Base-by-base conservation (phyloP, 192 early-diverging fungal species). In the Funneliformis mosseae region DNA sequence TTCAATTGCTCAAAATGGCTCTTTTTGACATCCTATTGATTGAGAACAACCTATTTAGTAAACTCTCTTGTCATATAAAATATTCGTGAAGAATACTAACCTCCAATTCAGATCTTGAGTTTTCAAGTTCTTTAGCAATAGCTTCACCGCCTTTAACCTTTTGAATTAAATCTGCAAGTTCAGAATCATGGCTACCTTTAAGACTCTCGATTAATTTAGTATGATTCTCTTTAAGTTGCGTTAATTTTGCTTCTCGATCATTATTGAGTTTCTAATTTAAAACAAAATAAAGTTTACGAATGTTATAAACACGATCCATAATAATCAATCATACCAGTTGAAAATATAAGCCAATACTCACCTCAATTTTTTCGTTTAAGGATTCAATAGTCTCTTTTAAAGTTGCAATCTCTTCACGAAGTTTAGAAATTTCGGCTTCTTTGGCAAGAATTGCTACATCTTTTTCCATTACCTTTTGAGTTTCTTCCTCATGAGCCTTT, bases 401-500 rank as follows among this genome's bases (percentile, higher is more conserved):
- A n/a, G 23, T 28, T 1, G 68, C 28, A 23, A 48, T 45, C 41
- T 79, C 46, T 76, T 76, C 60, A 18, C 21, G 8, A 45, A 61
- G 74, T 27, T 12, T 50, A 38, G 43, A 7, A 61, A 76, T 76
- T 21, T 61, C 66, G 4, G 45, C 43, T 55, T 79, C 77, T 33
- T 79, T 79, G 5, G 41, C 18, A 45, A 79, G 23, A 38, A 78
- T 50, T 63, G 77, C 61, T 28, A 39, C 77, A 69, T 79, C 77
- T 10, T 28, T 60, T 23, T 66, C 63, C 1, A 50, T 79, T 69
- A 66, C 25, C 59, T 63, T 76, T 38, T 39, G 38, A 76, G 8
- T 76, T 41, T 76, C 74, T 8, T 76, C 74, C 62, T 74, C 73
- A 60, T 74, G 73, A 27, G 73, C 48, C 55, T 74, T 74, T 74